Evolutionary conservation across 176 grass and related monocot genomes (phyloP).

Genomic region (Otatea glauca): DNA sequence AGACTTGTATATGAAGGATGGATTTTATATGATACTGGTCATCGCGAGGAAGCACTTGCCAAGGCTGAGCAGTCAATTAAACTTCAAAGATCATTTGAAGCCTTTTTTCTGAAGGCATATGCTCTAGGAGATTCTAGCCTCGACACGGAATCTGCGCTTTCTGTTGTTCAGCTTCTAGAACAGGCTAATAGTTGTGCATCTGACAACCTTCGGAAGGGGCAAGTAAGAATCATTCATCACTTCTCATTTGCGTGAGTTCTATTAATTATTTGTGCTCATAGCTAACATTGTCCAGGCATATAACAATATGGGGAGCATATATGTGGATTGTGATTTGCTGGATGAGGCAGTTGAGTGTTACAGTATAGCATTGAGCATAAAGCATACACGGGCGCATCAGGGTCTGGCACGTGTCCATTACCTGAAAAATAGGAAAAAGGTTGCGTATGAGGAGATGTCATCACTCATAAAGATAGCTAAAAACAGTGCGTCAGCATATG

Average conservation of each 20-base stretch:
- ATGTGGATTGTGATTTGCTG: constrained; percentile 88
- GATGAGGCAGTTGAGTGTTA: constrained; percentile 88
- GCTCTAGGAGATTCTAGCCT: constrained; percentile 82
- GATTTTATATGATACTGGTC: constrained; percentile 90
- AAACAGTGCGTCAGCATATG: constrained; percentile 79
- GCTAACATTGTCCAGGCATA: constrained; percentile 62
- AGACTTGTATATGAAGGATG: constrained; percentile 96
- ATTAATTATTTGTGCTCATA: neutral
- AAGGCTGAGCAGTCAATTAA: constrained; percentile 83
- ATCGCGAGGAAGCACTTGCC: constrained; percentile 81
- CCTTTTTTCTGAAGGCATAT: constrained; percentile 94
- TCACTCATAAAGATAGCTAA: constrained; percentile 83
- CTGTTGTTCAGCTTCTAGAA: constrained; percentile 87
- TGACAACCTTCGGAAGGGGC: constrained; percentile 96
- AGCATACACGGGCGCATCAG: constrained; percentile 96
- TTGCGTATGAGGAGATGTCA: constrained; percentile 89
- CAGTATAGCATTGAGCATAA: constrained; percentile 78
- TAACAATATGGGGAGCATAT: constrained; percentile 98
- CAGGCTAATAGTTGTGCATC: constrained; percentile 87
- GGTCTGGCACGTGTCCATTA: constrained; percentile 88
- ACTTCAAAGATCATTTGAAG: constrained; percentile 89
- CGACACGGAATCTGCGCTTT: constrained; percentile 57
- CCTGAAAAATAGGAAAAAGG: constrained; percentile 76
- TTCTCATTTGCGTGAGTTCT: neutral
- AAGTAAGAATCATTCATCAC: constrained; percentile 53